A percentile compares a stretch with the other conserved stretches of the same genome.
Evolutionary conservation across 805 yeast genomes (phyloP).

Genomic region (Kluyveromyces wickerhamii): DNA sequence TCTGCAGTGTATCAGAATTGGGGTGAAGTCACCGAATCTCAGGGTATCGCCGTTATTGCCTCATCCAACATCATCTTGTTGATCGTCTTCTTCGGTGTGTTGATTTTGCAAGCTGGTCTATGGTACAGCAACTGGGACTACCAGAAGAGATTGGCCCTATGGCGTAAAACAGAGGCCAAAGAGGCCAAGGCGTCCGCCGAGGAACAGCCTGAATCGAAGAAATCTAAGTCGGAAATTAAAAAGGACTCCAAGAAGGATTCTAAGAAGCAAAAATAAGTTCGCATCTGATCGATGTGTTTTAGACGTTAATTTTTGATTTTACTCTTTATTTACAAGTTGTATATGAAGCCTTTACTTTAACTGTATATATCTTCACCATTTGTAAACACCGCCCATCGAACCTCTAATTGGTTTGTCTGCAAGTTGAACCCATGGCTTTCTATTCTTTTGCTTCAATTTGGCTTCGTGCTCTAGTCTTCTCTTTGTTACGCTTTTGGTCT

Average conservation of each 20-base stretch:
- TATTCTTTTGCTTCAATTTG: constrained; percentile 37
- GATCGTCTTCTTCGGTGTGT: constrained; percentile 65
- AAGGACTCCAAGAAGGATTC: constrained; percentile 8
- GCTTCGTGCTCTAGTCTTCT: constrained; percentile 54
- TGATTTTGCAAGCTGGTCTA: constrained; percentile 79
- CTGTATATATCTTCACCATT: constrained; percentile 36
- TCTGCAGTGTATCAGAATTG: constrained; percentile 66
- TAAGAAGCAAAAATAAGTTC: no score
- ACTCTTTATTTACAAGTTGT: constrained; percentile 8
- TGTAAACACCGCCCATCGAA: constrained; percentile 43
- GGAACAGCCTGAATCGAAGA: constrained; percentile 5
- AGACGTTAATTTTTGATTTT: not conserved
- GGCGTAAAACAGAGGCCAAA: constrained; percentile 27
- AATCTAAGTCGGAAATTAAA: constrained; percentile 9
- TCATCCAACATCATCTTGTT: constrained; percentile 78
- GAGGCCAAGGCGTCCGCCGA: constrained; percentile 8
- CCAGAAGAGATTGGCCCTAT: constrained; percentile 30
- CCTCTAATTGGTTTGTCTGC: constrained; percentile 42
- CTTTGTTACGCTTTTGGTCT: constrained; percentile 51
- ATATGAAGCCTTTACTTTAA: not conserved
- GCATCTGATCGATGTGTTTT: not conserved
- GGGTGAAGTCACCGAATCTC: constrained; percentile 86
- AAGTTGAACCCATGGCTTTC: constrained; percentile 46
- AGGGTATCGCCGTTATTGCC: constrained; percentile 87
- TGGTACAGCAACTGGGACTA: constrained; percentile 73